Base-by-base conservation (phyloP, 345 rosid species). In the Hypericum androsaemum region DNA sequence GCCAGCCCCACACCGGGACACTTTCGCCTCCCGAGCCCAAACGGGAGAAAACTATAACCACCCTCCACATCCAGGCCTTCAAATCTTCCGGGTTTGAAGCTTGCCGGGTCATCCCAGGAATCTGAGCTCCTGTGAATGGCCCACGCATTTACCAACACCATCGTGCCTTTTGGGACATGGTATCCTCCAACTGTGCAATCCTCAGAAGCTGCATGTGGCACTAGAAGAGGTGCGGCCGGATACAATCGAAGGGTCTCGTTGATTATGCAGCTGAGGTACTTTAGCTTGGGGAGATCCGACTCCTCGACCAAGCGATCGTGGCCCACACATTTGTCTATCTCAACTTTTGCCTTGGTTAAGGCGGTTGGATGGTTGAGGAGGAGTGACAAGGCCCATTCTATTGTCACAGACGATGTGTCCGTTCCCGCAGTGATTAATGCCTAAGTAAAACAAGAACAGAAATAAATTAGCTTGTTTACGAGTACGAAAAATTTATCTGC, bases 1-100 rank as follows among this genome's bases (percentile, higher is more conserved):
- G 64, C 64, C 6, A 61, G 38, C 5, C 58, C 64, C 12, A 39
- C 9, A 0, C 64, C 58, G 6, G 58, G 64, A 45, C 64, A 61
- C 0, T 51, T 6, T 10, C 58, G 42, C 35, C 58, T 52, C 6
- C 52, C 58, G 28, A 53, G 12, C 12, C 66, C 66, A 47, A 47
- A 62, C 40, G 59, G 60, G 48, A 62, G 12, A 5, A 62, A 7
- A 3, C 14, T 54, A 0, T 46, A 32, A 7, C 2, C 11, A 22
- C 4, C 53, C 7, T 62, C 37, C 3, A 7, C 48, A 17, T 61
- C 15, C 38, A 8, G 7, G 10, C 12, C 17, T 22, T 47, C 54
- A 54, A 45, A 53, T 47, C 65, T 62, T 28, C 53, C 59, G 1
- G 59, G 59, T 16, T 13, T 53, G 44, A 53, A 62, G 5, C 54